Evolutionary conservation across 495 filamentous ascomycete genomes (phyloP).

Genomic region (Aspergillus olivimuriae): DNA sequence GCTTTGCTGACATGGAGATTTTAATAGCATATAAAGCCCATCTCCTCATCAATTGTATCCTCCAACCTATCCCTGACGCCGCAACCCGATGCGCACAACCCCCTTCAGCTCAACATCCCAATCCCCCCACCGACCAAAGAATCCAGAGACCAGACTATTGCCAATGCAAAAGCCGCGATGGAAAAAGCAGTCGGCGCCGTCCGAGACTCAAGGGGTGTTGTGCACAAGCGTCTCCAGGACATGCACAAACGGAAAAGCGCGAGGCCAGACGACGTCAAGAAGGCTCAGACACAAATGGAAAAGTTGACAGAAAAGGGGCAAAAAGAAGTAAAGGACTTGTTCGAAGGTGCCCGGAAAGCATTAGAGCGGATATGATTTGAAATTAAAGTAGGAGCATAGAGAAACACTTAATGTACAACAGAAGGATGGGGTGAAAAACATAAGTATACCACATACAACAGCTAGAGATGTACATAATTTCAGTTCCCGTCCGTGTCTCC

Average conservation of each 20-base stretch:
- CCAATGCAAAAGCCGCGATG: constrained; percentile 52
- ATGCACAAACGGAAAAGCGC: constrained; percentile 50
- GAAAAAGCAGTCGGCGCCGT: constrained; percentile 49
- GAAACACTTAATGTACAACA: constrained; percentile 17
- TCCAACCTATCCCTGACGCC: constrained; percentile 68
- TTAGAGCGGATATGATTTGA: constrained; percentile 39
- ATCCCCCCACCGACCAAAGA: constrained; percentile 66
- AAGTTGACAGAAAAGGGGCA: constrained; percentile 66
- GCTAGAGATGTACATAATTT: constrained; percentile 22
- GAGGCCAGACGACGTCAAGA: constrained; percentile 60
- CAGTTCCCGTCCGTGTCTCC: not conserved
- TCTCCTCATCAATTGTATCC: constrained; percentile 61
- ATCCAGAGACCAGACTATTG: constrained; percentile 46
- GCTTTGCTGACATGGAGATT: no score
- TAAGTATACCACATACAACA: no score
- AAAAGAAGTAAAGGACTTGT: constrained; percentile 58
- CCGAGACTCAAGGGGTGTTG: constrained; percentile 48
- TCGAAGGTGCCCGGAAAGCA: constrained; percentile 58
- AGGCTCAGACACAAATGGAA: constrained; percentile 63
- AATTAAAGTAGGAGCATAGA: constrained; percentile 7
- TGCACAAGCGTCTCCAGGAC: constrained; percentile 60
- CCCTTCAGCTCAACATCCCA: constrained; percentile 63
- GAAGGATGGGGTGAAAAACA: no score
- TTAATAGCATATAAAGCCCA: constrained; percentile 63
- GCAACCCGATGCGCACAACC: constrained; percentile 59